Evolutionary conservation across 148 eudicot genomes (phyloP), one percentile per base, ranked within the genome.

Genomic region (Persicaria tinctoria): DNA sequence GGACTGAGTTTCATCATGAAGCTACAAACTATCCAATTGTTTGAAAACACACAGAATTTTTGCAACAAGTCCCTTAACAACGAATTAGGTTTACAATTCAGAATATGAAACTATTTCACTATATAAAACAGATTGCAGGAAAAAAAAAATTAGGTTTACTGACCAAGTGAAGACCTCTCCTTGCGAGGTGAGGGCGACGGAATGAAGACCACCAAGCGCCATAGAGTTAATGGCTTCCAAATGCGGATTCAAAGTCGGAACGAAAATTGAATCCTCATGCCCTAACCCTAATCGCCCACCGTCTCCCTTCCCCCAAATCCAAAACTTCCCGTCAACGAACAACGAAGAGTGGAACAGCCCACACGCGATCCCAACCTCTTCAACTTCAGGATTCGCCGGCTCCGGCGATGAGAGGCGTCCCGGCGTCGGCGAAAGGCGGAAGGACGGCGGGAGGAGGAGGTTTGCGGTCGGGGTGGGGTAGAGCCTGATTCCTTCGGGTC

Each of bases 251-350:
- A 83, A 41, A 0, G 76, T 80, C 1, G 98, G 98, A 5, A 79
- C 85, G 63, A 85, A 87, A 8, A 76, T 70, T 0, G 90, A 13
- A 45, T 90, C 51, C 81, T 95, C 98, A 38, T 92, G 85, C 18
- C 89, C 97, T 17, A 90, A 72, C 68, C 98, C 98, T 18, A 95
- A 79, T 16, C 98, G 76, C 3, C 98, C 98, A 3, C 97, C 98
- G 55, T 95, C 98, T 6, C 98, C 98, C 78, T 95, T 95, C 0
- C 98, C 98, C 97, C 97, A 95, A 80, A 95, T 78, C 96, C 97
- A 95, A 1, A 89, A 23, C 77, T 76, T 75, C 32, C 96, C 93
- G 74, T 89, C 87, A 46, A 90, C 85, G 74, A 89, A 6, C 74
- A 83, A 76, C 12, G 89, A 84, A 38, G 97, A 94, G 73, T 95